These are phyloP conservation scores for Luffa aegyptiaca DNA, from an alignment of 306 rosid species.

Conservation along the genomic window DNA sequence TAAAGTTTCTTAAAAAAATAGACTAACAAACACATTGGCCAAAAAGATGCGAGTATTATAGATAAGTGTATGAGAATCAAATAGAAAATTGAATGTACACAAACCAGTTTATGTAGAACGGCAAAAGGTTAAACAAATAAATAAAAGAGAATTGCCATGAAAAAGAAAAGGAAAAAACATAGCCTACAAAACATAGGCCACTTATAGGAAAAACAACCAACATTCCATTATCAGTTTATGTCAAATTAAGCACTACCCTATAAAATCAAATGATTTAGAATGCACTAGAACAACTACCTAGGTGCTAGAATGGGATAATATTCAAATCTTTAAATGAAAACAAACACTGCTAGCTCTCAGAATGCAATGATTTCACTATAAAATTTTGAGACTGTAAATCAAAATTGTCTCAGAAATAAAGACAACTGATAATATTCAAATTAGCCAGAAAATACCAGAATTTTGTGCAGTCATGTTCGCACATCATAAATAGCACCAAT, in stretches of 20 bases:
- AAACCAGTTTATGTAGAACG: too few relatives aligned
- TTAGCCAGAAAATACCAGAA: background rate
- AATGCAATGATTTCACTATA: too few relatives aligned
- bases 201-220: background rate
- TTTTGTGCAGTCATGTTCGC: background rate
- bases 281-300: too few relatives aligned
- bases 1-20: too few relatives aligned
- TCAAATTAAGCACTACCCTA: background rate
- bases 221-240: too few relatives aligned
- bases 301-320: too few relatives aligned
- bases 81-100: background rate
- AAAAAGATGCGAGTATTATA: background rate
- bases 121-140: too few relatives aligned
- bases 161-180: background rate
- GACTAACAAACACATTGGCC: background rate
- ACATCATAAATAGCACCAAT: background rate
- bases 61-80: background rate
- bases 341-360: too few relatives aligned
- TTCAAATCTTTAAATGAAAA: too few relatives aligned
- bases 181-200: too few relatives aligned
- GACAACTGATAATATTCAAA: background rate
- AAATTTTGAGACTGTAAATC: too few relatives aligned
- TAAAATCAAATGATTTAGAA: too few relatives aligned
- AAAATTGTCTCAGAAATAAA: background rate
- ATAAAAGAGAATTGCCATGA: background rate